Percentiles rank a stretch among this genome's conserved stretches.
Conservation (phyloP, 441 rosid species). For the Rhodomyrtus psidioides region DNA sequence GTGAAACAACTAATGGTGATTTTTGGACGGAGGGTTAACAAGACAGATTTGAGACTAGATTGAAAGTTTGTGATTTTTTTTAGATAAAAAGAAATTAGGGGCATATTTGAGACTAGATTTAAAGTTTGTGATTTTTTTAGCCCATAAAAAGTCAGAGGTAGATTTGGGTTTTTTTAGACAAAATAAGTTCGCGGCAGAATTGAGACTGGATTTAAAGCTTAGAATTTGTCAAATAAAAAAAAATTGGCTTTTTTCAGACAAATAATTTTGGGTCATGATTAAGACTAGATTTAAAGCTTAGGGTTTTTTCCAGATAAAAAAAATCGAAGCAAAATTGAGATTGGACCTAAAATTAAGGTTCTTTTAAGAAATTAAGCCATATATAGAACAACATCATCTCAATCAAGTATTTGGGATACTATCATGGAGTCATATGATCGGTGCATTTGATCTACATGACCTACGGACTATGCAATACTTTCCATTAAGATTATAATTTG, state of each 20-base stretch:
- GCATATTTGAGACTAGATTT: not conserved
- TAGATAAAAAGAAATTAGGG: too few species aligned
- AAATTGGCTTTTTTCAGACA: too few species aligned
- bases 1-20: not conserved
- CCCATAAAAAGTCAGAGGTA: not conserved
- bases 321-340: not conserved
- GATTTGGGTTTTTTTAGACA: not conserved
- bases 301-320: too few species aligned
- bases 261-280: too few species aligned
- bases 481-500: too few species aligned
- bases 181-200: too few species aligned
- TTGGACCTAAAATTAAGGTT: not conserved
- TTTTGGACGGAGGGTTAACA: fast-evolving
- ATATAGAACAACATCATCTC: not conserved
- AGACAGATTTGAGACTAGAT: not conserved
- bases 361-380: not conserved
- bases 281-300: too few species aligned
- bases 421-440: not conserved
- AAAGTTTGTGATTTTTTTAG: not conserved
- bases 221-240: too few species aligned
- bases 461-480: not conserved
- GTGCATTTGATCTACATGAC: not conserved
- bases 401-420: not conserved
- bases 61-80: not conserved
- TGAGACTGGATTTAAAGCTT: too few species aligned